These are phyloP conservation scores for Aspergillus pseudotamarii DNA, from an alignment of 2,329 filamentous ascomycete species.

Conservation along the genomic window DNA sequence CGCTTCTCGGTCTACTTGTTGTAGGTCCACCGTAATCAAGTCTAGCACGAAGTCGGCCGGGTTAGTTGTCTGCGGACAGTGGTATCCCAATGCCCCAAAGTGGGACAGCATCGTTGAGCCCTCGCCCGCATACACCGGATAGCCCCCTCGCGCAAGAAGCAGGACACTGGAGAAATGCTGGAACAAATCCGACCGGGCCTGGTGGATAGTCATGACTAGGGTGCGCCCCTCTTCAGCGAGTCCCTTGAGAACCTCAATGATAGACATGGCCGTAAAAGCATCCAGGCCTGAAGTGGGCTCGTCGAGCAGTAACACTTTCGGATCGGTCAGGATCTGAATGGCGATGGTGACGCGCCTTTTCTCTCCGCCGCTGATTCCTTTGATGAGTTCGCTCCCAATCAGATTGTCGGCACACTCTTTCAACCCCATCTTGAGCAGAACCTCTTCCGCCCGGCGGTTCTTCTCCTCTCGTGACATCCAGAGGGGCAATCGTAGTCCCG, in stretches of 20 bases:
- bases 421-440: conserved; percentile 73
- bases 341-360: conserved; percentile 78
- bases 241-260: conserved; percentile 72
- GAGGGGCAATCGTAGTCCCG: conserved; percentile 68
- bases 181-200: conserved; percentile 74
- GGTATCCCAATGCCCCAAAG: conserved; percentile 61
- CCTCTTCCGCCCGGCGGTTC: conserved; percentile 67
- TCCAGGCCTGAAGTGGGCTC: conserved; percentile 78
- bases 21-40: conserved; percentile 74
- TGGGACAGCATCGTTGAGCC: conserved; percentile 67
- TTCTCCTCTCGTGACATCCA: conserved; percentile 73
- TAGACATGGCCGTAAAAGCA: conserved; percentile 75
- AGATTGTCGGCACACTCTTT: conserved; percentile 78
- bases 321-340: conserved; percentile 75
- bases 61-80: conserved; percentile 71
- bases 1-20: conserved; percentile 64
- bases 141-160: conserved; percentile 70
- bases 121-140: conserved; percentile 67
- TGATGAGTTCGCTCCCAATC: conserved; percentile 71
- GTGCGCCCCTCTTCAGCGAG: conserved; percentile 74
- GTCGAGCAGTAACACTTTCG: conserved; percentile 71
- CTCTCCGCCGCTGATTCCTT: conserved; percentile 79
- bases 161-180: conserved; percentile 71
- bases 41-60: conserved; percentile 78
- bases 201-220: conserved; percentile 75